Conservation (phyloP, 202 grass and related monocot genomes). For the Cymbopogon flexuosus region DNA sequence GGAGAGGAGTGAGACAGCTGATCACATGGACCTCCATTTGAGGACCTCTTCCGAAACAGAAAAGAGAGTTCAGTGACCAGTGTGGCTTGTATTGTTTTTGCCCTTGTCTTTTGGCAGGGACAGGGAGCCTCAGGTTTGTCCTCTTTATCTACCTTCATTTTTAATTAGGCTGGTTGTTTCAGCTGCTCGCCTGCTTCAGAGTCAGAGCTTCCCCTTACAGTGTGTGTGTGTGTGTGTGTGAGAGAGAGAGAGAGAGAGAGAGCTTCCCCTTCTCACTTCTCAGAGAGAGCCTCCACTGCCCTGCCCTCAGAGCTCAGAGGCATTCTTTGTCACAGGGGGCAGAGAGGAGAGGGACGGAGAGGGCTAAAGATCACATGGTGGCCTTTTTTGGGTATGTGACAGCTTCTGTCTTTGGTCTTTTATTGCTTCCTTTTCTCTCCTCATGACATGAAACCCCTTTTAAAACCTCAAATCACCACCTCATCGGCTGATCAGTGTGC, state of each 20-base stretch:
- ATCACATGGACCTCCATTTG: constrained; percentile 49
- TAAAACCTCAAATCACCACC: constrained; percentile 48
- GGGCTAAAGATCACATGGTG: constrained; percentile 59
- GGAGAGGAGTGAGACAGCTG: constrained; percentile 30
- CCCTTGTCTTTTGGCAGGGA: constrained; percentile 45
- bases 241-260: no score
- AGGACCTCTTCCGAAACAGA: constrained; percentile 25
- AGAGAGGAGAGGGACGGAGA: constrained; percentile 39
- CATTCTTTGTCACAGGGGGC: constrained; percentile 33
- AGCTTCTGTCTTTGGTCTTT: constrained; percentile 49
- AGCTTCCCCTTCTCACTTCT: background rate
- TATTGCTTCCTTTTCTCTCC: constrained; percentile 52
- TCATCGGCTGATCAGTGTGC: background rate
- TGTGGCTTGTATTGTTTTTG: constrained; percentile 39
- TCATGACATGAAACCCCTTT: constrained; percentile 46
- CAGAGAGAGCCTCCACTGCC: background rate
- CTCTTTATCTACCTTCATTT: constrained; percentile 30
- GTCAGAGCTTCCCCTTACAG: background rate
- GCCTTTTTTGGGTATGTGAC: constrained; percentile 52
- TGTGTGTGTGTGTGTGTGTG: no score
- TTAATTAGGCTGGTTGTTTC: constrained; percentile 41
- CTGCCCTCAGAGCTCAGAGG: background rate
- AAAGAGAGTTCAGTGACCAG: constrained; percentile 25
- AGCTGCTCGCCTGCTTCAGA: constrained; percentile 27
- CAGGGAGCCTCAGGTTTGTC: constrained; percentile 45